Percentiles rank a stretch among this genome's conserved stretches.
These are phyloP conservation scores for Mucor piriformis DNA, from an alignment of 371 early-diverging fungal species.

Conservation along the genomic window DNA sequence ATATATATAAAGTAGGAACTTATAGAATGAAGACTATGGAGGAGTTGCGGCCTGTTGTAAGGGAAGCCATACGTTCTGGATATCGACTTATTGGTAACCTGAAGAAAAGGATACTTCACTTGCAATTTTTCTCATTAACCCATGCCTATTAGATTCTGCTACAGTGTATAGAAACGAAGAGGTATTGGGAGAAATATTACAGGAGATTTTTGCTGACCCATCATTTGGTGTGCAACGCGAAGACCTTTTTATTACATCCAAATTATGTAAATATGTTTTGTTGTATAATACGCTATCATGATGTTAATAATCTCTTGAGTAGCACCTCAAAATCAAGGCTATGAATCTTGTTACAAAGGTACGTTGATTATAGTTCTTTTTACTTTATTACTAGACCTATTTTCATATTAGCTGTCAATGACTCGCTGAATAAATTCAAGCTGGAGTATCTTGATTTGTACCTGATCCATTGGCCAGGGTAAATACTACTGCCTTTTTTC, in stretches of 20 bases:
- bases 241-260: constrained; percentile 94
- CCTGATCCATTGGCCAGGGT: constrained; percentile 71
- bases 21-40: constrained; percentile 63
- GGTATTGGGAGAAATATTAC: constrained; percentile 72
- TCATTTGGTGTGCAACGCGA: constrained; percentile 65
- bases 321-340: constrained; percentile 86
- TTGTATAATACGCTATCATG: too few relatives aligned
- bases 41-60: constrained; percentile 50
- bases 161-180: constrained; percentile 87
- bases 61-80: constrained; percentile 61
- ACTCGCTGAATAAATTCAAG: constrained; percentile 63
- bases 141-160: constrained; percentile 82
- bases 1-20: constrained; percentile 65
- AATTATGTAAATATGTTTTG: constrained; percentile 67
- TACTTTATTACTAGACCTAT: too few relatives aligned
- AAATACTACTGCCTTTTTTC: background rate
- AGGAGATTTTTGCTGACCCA: constrained; percentile 60
- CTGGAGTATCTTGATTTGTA: constrained; percentile 82
- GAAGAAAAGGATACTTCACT: background rate
- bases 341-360: constrained; percentile 65
- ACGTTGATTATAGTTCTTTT: background rate
- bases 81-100: constrained; percentile 78
- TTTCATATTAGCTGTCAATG: constrained; percentile 43
- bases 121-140: too few relatives aligned
- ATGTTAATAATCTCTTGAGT: background rate